These are phyloP conservation scores for Botrytis fabae DNA, from an alignment of 2,329 filamentous ascomycete genomes.

Conservation along the genomic window DNA sequence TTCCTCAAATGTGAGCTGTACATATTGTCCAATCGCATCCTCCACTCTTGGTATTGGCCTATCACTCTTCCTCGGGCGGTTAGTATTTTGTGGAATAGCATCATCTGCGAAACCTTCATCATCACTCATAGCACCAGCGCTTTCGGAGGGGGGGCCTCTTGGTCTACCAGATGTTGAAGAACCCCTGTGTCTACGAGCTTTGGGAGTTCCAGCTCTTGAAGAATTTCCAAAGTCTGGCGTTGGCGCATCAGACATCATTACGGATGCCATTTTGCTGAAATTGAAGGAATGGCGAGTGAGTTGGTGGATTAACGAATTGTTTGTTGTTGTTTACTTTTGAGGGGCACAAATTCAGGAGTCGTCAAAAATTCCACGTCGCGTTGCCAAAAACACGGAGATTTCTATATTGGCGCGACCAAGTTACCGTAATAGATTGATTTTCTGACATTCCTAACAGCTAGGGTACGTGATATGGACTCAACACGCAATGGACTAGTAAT, in stretches of 20 bases:
- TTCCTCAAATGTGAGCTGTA: slow-evolving; percentile 74
- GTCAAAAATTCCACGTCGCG: slow-evolving; percentile 27
- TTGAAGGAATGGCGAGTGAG: slow-evolving; percentile 22
- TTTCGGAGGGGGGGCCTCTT: slow-evolving; percentile 59
- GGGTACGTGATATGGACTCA: neutral
- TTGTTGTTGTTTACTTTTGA: slow-evolving; percentile 28
- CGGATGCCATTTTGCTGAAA: slow-evolving; percentile 36
- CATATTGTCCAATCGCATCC: slow-evolving; percentile 71
- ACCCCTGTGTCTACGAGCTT: slow-evolving; percentile 32
- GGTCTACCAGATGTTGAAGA: slow-evolving; percentile 38
- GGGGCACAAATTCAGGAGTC: slow-evolving; percentile 30
- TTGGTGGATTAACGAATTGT: slow-evolving; percentile 27
- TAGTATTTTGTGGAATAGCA: slow-evolving; percentile 57
- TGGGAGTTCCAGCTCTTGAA: slow-evolving; percentile 36
- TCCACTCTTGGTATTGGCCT: slow-evolving; percentile 68
- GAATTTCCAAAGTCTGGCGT: slow-evolving; percentile 35
- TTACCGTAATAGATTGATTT: slow-evolving; percentile 35
- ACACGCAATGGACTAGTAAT: neutral
- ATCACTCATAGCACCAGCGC: slow-evolving; percentile 59
- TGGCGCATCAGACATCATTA: slow-evolving; percentile 40
- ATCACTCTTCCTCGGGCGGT: slow-evolving; percentile 46
- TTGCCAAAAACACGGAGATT: slow-evolving; percentile 24
- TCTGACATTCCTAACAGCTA: neutral
- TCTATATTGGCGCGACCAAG: slow-evolving; percentile 29
- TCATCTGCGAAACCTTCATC: slow-evolving; percentile 66